Conservation (phyloP, 2,329 filamentous ascomycete species). For the Sphaerulina populicola region DNA sequence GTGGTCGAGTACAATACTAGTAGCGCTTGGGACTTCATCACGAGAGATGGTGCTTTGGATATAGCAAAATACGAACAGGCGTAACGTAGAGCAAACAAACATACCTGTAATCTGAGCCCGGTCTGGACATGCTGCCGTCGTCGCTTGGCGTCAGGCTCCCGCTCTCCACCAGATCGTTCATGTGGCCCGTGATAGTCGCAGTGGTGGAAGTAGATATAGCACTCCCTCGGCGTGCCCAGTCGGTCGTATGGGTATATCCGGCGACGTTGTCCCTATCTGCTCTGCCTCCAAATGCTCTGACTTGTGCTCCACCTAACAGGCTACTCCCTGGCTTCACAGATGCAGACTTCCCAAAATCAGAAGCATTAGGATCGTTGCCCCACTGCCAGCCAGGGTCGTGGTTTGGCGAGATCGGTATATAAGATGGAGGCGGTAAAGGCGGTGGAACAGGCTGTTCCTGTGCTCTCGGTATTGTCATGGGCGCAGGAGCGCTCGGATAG, state of each 20-base stretch:
- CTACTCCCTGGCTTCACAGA: slow-evolving; percentile 44
- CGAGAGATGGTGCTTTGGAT: neutral
- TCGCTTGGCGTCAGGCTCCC: slow-evolving; percentile 25
- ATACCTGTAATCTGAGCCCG: slow-evolving; percentile 39
- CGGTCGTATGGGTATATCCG: slow-evolving; percentile 18
- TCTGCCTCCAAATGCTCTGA: slow-evolving; percentile 14
- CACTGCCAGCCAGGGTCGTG: slow-evolving; percentile 56
- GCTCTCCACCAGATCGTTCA: slow-evolving; percentile 23
- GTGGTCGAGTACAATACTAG: neutral
- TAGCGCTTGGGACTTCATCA: neutral
- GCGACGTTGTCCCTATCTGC: slow-evolving; percentile 27
- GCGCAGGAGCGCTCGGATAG: slow-evolving; percentile 40
- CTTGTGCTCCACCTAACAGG: slow-evolving; percentile 33
- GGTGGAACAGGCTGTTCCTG: slow-evolving; percentile 47
- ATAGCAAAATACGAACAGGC: neutral
- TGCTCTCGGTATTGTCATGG: slow-evolving; percentile 56
- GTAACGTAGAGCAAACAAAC: neutral
- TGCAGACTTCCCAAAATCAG: slow-evolving; percentile 41
- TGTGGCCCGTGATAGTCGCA: slow-evolving; percentile 26
- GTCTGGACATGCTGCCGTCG: slow-evolving; percentile 27
- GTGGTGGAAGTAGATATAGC: slow-evolving; percentile 35
- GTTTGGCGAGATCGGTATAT: slow-evolving; percentile 48
- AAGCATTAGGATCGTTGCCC: slow-evolving; percentile 48
- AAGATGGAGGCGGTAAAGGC: slow-evolving; percentile 55
- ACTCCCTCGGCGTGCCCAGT: slow-evolving; percentile 34